Percentiles rank a stretch among this genome's conserved stretches.
These are phyloP conservation scores for Geoglossum glabrum DNA, from an alignment of 495 filamentous ascomycete genomes.

Conservation along the genomic window DNA sequence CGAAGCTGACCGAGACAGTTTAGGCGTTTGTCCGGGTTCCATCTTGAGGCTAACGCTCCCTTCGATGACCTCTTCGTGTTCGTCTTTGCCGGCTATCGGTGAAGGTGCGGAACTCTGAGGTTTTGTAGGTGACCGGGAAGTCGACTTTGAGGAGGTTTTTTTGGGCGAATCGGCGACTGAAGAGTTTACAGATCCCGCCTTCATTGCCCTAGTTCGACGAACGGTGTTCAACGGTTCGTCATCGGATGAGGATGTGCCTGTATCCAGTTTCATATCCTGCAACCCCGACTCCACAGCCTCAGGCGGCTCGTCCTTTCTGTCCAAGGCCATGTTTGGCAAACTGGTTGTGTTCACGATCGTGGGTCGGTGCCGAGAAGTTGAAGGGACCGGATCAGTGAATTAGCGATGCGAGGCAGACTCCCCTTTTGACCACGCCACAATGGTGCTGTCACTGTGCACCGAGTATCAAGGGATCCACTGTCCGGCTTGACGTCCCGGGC, in stretches of 20 bases:
- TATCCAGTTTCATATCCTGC: background rate
- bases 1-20: slow-evolving; percentile 52
- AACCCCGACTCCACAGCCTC: slow-evolving; percentile 3
- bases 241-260: slow-evolving; percentile 8
- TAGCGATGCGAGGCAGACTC: background rate
- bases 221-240: slow-evolving; percentile 1
- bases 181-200: slow-evolving; percentile 7
- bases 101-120: slow-evolving; percentile 15
- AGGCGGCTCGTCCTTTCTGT: background rate
- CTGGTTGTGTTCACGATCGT: background rate
- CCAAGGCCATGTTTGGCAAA: background rate
- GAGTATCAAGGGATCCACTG: background rate
- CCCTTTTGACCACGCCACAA: background rate
- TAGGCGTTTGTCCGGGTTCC: slow-evolving; percentile 48
- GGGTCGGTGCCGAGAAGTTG: background rate
- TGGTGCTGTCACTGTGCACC: background rate
- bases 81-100: slow-evolving; percentile 19
- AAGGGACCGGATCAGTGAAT: background rate
- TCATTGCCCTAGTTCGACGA: slow-evolving; percentile 1
- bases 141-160: slow-evolving; percentile 17
- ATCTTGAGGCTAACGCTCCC: slow-evolving; percentile 41
- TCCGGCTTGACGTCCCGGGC: background rate
- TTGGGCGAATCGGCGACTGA: slow-evolving; percentile 10
- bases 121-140: slow-evolving; percentile 24
- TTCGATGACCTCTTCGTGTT: slow-evolving; percentile 27